Percentiles rank a stretch among this genome's conserved stretches.
phyloP scores from a whole-genome alignment of 2,329 filamentous ascomycete species.

The Fusarium nelsonii region DNA sequence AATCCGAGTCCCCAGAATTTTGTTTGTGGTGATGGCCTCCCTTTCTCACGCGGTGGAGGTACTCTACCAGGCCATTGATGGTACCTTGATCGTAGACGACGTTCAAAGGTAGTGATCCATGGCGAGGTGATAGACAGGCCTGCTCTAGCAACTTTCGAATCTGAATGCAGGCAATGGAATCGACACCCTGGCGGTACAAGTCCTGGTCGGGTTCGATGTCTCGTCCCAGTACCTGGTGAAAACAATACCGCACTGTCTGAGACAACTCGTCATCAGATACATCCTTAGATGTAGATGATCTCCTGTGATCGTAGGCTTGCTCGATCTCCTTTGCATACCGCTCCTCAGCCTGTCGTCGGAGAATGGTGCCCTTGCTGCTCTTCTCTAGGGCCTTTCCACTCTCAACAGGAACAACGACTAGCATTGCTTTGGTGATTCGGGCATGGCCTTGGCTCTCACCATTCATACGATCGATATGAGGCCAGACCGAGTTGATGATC shows the following conservation, averaged over 20 bases:
- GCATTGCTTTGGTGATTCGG: slow-evolving; percentile 62
- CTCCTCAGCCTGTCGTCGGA: slow-evolving; percentile 65
- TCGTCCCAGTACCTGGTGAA: slow-evolving; percentile 50
- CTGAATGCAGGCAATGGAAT: slow-evolving; percentile 69
- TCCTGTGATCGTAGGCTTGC: slow-evolving; percentile 55
- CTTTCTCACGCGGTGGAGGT: slow-evolving; percentile 26
- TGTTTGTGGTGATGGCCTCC: slow-evolving; percentile 8
- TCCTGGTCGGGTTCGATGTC: slow-evolving; percentile 57
- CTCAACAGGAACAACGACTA: slow-evolving; percentile 58
- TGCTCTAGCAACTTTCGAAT: slow-evolving; percentile 57
- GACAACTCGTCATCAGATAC: slow-evolving; percentile 53
- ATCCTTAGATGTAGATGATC: slow-evolving; percentile 24
- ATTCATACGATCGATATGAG: slow-evolving; percentile 62
- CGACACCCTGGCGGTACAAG: slow-evolving; percentile 69
- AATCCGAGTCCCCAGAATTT: fast-evolving
- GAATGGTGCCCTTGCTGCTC: slow-evolving; percentile 72
- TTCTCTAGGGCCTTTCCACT: slow-evolving; percentile 59
- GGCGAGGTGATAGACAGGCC: slow-evolving; percentile 28
- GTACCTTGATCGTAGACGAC: slow-evolving; percentile 71
- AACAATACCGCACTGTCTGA: slow-evolving; percentile 50
- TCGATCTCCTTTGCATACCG: slow-evolving; percentile 62
- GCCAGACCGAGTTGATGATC: slow-evolving; percentile 58
- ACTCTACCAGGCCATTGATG: slow-evolving; percentile 51
- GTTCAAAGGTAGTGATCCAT: slow-evolving; percentile 62
- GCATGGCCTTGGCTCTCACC: slow-evolving; percentile 62